Conservation (phyloP, 768 basidiomycete genomes). For the Russula abietina region DNA sequence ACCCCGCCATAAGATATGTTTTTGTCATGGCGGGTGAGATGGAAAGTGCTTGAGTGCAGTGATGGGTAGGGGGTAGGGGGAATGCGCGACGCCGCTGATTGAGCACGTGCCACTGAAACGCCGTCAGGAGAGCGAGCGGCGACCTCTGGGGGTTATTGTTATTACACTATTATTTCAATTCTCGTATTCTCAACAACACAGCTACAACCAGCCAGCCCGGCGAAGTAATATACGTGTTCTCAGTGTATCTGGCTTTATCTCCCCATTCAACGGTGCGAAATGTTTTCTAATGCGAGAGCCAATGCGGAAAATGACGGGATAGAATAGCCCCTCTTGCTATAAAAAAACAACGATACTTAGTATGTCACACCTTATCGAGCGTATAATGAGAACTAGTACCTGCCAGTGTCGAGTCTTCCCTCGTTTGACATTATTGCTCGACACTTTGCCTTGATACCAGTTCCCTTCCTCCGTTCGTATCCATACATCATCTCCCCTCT, state of each 20-base stretch:
- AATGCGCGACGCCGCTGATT: too few species aligned
- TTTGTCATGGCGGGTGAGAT: constrained; percentile 60
- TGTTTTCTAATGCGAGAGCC: constrained; percentile 16
- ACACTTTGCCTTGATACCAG: constrained; percentile 22
- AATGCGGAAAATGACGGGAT: constrained; percentile 21
- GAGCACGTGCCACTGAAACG: neutral
- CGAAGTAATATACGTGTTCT: constrained; percentile 26
- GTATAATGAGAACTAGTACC: constrained; percentile 2
- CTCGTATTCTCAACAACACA: too few species aligned
- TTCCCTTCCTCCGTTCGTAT: constrained; percentile 23
- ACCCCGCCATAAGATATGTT: constrained; percentile 75
- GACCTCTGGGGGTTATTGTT: too few species aligned
- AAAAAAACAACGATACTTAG: neutral
- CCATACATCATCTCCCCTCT: constrained; percentile 22
- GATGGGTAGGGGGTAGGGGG: neutral
- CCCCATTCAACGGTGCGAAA: constrained; percentile 30
- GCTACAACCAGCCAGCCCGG: constrained; percentile 15
- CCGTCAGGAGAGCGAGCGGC: too few species aligned
- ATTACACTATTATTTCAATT: too few species aligned
- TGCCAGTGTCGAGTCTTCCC: constrained; percentile 22
- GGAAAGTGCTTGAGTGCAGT: neutral
- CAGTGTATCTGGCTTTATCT: constrained; percentile 31
- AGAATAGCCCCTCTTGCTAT: constrained; percentile 23
- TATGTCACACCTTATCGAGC: neutral
- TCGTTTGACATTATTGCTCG: constrained; percentile 15